Percentiles rank a stretch among this genome's conserved stretches.
Evolutionary conservation across 371 early-diverging fungal species (phyloP).

Genomic region (Mucor sp.): DNA sequence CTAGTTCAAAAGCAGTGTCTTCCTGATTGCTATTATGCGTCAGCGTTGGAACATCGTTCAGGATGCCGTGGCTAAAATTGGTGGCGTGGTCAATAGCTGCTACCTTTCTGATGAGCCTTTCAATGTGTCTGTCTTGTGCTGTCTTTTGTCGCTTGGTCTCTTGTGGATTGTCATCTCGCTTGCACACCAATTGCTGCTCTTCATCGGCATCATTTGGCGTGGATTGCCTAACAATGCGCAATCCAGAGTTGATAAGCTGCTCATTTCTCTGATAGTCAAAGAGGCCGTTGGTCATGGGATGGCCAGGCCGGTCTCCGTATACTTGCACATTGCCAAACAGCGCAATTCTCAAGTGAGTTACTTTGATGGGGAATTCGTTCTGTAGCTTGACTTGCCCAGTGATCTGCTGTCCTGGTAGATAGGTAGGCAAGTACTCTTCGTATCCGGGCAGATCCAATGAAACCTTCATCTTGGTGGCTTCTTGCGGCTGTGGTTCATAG

Average conservation of each 20-base stretch:
- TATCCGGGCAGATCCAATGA: constrained; percentile 10
- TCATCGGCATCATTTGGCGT: background rate
- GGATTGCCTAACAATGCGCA: constrained; percentile 5
- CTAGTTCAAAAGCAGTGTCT: constrained; percentile 4
- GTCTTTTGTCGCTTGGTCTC: background rate
- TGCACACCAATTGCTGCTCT: background rate
- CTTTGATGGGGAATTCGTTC: background rate
- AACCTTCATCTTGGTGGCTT: constrained; percentile 2
- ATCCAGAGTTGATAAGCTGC: constrained; percentile 12
- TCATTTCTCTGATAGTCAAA: constrained; percentile 17
- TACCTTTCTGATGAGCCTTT: constrained; percentile 5
- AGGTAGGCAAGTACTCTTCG: constrained; percentile 10
- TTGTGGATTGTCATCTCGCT: background rate
- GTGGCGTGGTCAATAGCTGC: background rate
- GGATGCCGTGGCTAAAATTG: background rate
- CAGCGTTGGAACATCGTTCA: background rate
- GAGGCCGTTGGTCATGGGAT: constrained; percentile 11
- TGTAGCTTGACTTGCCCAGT: constrained; percentile 13
- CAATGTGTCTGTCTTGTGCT: constrained; percentile 8
- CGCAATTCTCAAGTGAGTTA: constrained; percentile 10
- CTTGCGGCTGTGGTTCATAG: background rate
- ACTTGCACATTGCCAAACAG: constrained; percentile 21
- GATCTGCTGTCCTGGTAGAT: constrained; percentile 17
- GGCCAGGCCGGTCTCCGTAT: constrained; percentile 2
- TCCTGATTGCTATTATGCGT: background rate